Percentiles rank a stretch among this genome's conserved stretches.
These are phyloP conservation scores for Arachis hypogaea DNA, from an alignment of 306 rosid species.

Conservation along the genomic window DNA sequence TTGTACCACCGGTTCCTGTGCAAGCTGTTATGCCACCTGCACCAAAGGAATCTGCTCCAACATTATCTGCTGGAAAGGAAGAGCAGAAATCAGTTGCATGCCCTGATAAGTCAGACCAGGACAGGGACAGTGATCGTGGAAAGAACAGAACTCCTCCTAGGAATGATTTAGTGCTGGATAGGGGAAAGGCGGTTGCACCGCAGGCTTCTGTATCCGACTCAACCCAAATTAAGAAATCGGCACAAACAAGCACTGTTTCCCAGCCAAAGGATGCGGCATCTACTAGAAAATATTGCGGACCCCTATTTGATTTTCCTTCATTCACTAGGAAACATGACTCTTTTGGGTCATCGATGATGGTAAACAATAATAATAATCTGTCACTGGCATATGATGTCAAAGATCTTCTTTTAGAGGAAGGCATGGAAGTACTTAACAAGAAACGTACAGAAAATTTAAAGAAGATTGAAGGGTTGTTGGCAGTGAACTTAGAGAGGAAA, in stretches of 20 bases:
- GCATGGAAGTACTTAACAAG: conserved; percentile 75
- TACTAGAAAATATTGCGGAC: conserved; percentile 91
- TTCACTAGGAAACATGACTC: conserved; percentile 97
- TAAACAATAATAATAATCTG: conserved; percentile 68
- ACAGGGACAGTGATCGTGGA: conserved; percentile 66
- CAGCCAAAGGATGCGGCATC: conserved; percentile 75
- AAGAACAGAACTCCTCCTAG: conserved; percentile 53
- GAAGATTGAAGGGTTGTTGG: conserved; percentile 86
- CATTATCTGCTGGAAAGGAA: conserved; percentile 67
- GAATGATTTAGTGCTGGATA: conserved; percentile 64
- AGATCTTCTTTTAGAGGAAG: conserved; percentile 93
- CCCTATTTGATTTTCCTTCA: conserved; percentile 95
- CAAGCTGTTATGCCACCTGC: conserved; percentile 56
- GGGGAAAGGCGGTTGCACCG: conserved; percentile 79
- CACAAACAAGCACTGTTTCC: conserved; percentile 58
- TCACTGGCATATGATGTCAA: conserved; percentile 89
- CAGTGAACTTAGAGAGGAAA: conserved; percentile 86
- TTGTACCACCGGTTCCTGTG: conserved; percentile 48
- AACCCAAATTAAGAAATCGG: conserved; percentile 65
- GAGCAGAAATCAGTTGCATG: conserved; percentile 58
- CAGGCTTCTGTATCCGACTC: conserved; percentile 72
- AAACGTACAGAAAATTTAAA: conserved; percentile 82
- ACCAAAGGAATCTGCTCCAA: conserved; percentile 61
- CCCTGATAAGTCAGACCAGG: conserved; percentile 71
- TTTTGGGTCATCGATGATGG: conserved; percentile 82